phyloP scores from a whole-genome alignment of 208 protist genomes.

The Wallacemonas sp. region DNA sequence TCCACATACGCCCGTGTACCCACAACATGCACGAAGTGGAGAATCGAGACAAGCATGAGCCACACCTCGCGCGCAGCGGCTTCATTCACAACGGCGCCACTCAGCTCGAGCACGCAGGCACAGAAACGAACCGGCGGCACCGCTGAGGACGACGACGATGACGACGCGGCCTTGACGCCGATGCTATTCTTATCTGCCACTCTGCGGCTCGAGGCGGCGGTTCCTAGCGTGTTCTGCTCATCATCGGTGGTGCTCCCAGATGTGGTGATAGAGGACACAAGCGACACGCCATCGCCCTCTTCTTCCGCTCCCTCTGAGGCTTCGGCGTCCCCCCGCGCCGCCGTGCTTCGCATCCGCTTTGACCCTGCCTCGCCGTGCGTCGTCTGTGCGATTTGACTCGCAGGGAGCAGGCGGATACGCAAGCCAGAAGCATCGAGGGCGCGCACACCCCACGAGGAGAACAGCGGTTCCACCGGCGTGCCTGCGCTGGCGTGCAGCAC shows the following conservation, averaged over 20 bases:
- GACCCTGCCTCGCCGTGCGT: no score
- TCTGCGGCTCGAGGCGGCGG: not conserved
- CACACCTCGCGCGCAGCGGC: conserved; percentile 21
- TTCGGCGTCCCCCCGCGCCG: conserved; percentile 16
- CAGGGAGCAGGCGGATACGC: conserved; percentile 29
- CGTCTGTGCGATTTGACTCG: conserved; percentile 1
- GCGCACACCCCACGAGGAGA: not conserved
- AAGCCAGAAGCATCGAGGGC: conserved; percentile 15
- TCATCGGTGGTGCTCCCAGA: not conserved
- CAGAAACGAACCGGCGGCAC: not conserved
- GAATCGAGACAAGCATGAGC: conserved; percentile 31
- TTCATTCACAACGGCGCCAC: not conserved
- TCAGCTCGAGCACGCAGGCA: not conserved
- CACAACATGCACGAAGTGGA: conserved; percentile 46
- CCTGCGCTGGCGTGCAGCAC: not conserved
- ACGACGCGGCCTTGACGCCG: not conserved
- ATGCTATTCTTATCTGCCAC: no score
- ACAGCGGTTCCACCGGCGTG: not conserved
- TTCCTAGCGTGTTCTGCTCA: not conserved
- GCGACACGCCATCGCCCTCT: not conserved
- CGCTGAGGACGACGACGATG: conserved; percentile 1
- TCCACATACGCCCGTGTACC: conserved; percentile 35
- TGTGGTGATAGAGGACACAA: not conserved
- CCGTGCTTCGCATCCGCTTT: conserved; percentile 13
- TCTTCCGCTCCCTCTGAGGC: no score